Conservation (phyloP, 257 asterid genomes). For the Salvia miltiorrhiza region DNA sequence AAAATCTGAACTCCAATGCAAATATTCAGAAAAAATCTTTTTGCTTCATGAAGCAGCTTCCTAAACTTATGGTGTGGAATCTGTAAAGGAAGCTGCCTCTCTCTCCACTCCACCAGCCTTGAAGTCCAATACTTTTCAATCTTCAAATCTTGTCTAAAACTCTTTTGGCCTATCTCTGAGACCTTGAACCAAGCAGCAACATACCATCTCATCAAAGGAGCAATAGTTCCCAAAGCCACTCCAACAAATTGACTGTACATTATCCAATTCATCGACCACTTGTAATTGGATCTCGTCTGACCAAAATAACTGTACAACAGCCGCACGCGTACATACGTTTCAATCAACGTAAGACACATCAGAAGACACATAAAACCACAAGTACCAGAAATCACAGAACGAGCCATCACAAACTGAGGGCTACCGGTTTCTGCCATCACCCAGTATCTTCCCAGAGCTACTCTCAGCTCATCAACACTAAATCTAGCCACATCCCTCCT, state of each 20-base stretch:
- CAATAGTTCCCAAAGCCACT: constrained; percentile 25
- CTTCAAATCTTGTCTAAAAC: constrained; percentile 9
- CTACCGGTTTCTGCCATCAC: constrained; percentile 40
- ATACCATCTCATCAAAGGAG: constrained; percentile 24
- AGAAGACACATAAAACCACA: constrained; percentile 23
- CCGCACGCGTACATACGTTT: not conserved
- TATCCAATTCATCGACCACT: constrained; percentile 26
- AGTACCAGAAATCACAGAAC: constrained; percentile 14
- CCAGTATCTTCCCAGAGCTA: constrained; percentile 25
- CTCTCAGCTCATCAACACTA: not conserved
- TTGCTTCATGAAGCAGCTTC: constrained; percentile 13
- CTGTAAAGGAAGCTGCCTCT: constrained; percentile 13
- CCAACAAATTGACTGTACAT: constrained; percentile 11
- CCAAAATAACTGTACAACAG: not conserved
- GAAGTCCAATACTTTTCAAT: constrained; percentile 28
- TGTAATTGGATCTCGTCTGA: constrained; percentile 1
- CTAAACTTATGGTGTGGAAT: not conserved
- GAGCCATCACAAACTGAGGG: constrained; percentile 44
- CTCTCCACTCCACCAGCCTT: constrained; percentile 23
- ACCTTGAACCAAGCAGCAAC: not conserved
- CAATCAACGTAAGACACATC: not conserved
- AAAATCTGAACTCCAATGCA: constrained; percentile 4
- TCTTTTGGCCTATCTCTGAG: not conserved
- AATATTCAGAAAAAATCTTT: not conserved
- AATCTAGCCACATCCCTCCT: not conserved